Conservation (phyloP, 2,329 filamentous ascomycete genomes). For the Remersonia thermophila region DNA sequence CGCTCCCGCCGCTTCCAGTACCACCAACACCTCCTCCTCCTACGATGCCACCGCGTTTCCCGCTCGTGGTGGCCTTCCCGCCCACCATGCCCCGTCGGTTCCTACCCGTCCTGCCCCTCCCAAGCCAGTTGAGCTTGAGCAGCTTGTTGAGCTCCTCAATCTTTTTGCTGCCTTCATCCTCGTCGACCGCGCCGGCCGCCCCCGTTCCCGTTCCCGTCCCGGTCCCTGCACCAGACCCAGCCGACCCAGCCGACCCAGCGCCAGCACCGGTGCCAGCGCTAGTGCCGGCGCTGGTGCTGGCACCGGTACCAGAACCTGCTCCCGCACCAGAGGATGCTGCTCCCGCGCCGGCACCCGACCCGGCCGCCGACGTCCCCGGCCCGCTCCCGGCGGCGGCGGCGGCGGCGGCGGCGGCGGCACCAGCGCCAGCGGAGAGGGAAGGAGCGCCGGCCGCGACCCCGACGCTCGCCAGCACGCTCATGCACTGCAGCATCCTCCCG, state of each 20-base stretch:
- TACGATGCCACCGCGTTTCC: no score
- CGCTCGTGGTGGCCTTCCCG: no score
- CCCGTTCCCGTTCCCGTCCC: slow-evolving; percentile 10
- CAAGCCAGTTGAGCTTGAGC: slow-evolving; percentile 94
- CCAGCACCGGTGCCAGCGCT: no score
- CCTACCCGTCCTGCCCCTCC: slow-evolving; percentile 74
- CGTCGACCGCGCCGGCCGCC: slow-evolving; percentile 25
- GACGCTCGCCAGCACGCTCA: slow-evolving; percentile 75
- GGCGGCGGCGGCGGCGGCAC: no score
- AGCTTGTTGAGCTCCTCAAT: slow-evolving; percentile 76
- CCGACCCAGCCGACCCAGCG: not conserved
- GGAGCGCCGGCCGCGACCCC: slow-evolving; percentile 4
- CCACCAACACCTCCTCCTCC: slow-evolving; percentile 33
- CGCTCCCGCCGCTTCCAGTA: slow-evolving; percentile 17
- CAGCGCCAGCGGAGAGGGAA: no score
- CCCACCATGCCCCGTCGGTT: slow-evolving; percentile 87
- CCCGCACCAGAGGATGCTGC: no score
- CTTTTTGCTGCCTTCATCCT: slow-evolving; percentile 62
- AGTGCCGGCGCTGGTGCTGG: slow-evolving; percentile 7
- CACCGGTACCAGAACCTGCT: slow-evolving; percentile 2
- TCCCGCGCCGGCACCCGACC: no score
- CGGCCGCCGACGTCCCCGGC: no score
- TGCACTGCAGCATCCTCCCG: slow-evolving; percentile 89
- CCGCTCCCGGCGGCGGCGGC: no score
- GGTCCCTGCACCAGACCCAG: not conserved